Evolutionary conservation across 2,329 filamentous ascomycete genomes (phyloP).

Genomic region (Fusarium sp.): DNA sequence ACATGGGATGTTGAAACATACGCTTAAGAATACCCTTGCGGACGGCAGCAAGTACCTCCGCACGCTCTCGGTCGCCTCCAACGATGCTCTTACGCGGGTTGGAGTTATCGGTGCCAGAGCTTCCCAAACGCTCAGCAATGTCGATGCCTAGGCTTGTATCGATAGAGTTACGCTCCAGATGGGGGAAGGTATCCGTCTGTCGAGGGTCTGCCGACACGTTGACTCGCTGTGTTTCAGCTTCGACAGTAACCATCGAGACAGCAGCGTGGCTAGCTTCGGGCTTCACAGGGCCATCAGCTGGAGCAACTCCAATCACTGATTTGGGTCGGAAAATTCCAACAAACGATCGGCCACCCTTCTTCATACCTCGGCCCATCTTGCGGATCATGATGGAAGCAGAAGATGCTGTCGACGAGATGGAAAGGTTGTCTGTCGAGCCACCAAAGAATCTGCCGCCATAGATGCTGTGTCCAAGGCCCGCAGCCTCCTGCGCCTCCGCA

Average conservation of each 20-base stretch:
- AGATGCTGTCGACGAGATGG: constrained; percentile 89
- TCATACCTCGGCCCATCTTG: constrained; percentile 99
- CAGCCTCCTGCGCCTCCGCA: constrained; percentile 90
- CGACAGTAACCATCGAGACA: constrained; percentile 95
- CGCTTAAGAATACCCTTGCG: constrained; percentile 97
- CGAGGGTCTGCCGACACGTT: constrained; percentile 80
- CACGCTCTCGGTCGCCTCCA: constrained; percentile 88
- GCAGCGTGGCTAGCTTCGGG: constrained; percentile 81
- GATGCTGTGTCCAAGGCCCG: constrained; percentile 91
- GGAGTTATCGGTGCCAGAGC: constrained; percentile 71
- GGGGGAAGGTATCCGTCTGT: constrained; percentile 80
- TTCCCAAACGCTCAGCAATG: constrained; percentile 65
- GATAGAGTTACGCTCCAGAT: constrained; percentile 84
- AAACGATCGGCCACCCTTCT: constrained; percentile 89
- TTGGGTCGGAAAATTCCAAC: constrained; percentile 96
- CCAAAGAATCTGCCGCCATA: constrained; percentile 90
- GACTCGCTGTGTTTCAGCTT: constrained; percentile 88
- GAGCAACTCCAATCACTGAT: constrained; percentile 83
- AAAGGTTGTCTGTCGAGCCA: constrained; percentile 94
- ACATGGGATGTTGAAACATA: constrained; percentile 54
- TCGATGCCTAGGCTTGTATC: constrained; percentile 70
- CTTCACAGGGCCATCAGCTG: constrained; percentile 72
- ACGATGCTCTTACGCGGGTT: constrained; percentile 86
- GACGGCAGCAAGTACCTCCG: constrained; percentile 90
- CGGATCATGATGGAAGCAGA: constrained; percentile 94